Conservation (phyloP, 257 asterid genomes). For the Jasminum sambac region DNA sequence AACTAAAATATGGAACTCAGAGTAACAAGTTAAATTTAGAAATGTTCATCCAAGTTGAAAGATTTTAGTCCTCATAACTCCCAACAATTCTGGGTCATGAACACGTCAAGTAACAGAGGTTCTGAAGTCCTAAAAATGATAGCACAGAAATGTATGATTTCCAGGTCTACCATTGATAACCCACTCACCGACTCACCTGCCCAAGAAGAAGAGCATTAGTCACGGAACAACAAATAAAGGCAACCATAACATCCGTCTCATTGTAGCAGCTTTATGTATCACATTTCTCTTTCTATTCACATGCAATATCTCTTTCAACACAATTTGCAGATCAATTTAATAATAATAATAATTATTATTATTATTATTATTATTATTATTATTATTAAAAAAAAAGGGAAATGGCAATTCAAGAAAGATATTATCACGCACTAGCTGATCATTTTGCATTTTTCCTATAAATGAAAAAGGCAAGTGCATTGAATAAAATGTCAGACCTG, state of each 20-base stretch:
- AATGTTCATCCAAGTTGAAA: neutral
- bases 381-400: no score
- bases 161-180: conserved; percentile 8
- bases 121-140: neutral
- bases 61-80: neutral
- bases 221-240: neutral
- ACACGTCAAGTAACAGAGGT: neutral
- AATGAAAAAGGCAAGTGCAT: conserved; percentile 14
- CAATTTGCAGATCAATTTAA: neutral
- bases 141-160: neutral
- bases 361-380: no score
- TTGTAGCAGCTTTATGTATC: neutral
- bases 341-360: no score
- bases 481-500: conserved; percentile 53
- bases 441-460: conserved; percentile 9
- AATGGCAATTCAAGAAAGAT: neutral
- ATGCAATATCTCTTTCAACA: neutral
- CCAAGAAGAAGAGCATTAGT: neutral
- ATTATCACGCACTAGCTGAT: neutral
- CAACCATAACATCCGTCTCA: conserved; percentile 4
- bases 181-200: neutral
- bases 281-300: neutral
- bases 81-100: neutral
- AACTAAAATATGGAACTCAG: neutral
- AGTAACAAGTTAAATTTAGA: neutral